Conservation (phyloP, 192 early-diverging fungal genomes). For the Podila horticola region DNA sequence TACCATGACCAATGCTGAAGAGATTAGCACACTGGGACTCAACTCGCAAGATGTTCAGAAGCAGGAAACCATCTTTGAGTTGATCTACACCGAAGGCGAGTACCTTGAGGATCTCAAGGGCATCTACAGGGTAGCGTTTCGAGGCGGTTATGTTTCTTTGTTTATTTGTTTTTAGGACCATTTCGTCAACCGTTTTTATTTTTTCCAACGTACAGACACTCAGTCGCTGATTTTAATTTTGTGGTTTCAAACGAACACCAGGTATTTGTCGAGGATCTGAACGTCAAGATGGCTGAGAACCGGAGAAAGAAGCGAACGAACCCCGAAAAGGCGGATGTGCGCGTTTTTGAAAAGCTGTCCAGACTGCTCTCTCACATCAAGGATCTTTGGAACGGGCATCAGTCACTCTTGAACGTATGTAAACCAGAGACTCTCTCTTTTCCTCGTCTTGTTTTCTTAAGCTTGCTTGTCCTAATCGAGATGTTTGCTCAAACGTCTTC, state of each 20-base stretch:
- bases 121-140: constrained; percentile 31
- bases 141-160: too few relatives aligned
- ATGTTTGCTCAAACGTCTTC: neutral
- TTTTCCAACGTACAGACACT: neutral
- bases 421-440: neutral
- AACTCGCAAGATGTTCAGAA: constrained; percentile 34
- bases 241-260: neutral
- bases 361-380: constrained; percentile 43
- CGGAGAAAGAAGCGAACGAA: constrained; percentile 35
- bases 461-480: too few relatives aligned
- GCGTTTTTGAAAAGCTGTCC: constrained; percentile 34
- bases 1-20: constrained; percentile 32
- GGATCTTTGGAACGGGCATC: constrained; percentile 47
- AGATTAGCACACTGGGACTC: constrained; percentile 25
- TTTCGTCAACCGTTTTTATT: too few relatives aligned
- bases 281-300: constrained; percentile 48
- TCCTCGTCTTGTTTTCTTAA: neutral
- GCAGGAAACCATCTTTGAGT: constrained; percentile 50
- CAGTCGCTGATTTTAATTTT: neutral
- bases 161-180: too few relatives aligned
- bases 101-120: constrained; percentile 47
- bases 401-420: constrained; percentile 32
- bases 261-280: constrained; percentile 46
- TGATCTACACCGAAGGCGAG: constrained; percentile 47
- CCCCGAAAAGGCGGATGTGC: constrained; percentile 37